phyloP scores from a whole-genome alignment of 768 basidiomycete species.

The Mycena alexandri region DNA sequence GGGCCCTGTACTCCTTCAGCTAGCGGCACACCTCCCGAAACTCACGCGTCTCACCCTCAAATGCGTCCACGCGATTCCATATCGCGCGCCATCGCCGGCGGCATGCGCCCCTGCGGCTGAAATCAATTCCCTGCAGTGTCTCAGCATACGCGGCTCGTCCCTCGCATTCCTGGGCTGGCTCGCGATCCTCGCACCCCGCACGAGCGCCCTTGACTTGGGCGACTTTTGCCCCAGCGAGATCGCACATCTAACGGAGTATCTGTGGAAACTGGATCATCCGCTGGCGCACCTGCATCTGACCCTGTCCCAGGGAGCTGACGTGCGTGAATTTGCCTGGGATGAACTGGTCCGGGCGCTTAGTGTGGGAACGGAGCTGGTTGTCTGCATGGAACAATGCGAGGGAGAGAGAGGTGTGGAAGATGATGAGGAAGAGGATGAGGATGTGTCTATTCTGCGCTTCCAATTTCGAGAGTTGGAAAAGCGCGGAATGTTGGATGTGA shows the following conservation, averaged over 20 bases:
- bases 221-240: slow-evolving; percentile 26
- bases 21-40: slow-evolving; percentile 5
- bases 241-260: slow-evolving; percentile 9
- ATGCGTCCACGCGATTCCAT: slow-evolving; percentile 29
- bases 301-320: neutral
- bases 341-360: slow-evolving; percentile 8
- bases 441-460: neutral
- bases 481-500: slow-evolving; percentile 12
- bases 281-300: slow-evolving; percentile 17
- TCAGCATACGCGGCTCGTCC: slow-evolving; percentile 31
- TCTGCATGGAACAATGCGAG: neutral
- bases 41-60: slow-evolving; percentile 13
- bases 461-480: neutral
- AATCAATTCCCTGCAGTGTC: neutral
- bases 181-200: slow-evolving; percentile 13
- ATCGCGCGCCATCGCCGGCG: slow-evolving; percentile 1
- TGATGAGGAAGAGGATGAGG: neutral
- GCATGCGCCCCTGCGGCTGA: neutral
- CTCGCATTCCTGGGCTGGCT: slow-evolving; percentile 33
- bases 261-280: neutral
- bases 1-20: slow-evolving; percentile 23
- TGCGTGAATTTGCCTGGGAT: slow-evolving; percentile 23
- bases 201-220: slow-evolving; percentile 1
- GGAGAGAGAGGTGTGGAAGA: neutral
- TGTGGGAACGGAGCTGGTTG: slow-evolving; percentile 5